Evolutionary conservation across 768 basidiomycete species (phyloP).

Genomic region (Rhizopogon salebrosus): DNA sequence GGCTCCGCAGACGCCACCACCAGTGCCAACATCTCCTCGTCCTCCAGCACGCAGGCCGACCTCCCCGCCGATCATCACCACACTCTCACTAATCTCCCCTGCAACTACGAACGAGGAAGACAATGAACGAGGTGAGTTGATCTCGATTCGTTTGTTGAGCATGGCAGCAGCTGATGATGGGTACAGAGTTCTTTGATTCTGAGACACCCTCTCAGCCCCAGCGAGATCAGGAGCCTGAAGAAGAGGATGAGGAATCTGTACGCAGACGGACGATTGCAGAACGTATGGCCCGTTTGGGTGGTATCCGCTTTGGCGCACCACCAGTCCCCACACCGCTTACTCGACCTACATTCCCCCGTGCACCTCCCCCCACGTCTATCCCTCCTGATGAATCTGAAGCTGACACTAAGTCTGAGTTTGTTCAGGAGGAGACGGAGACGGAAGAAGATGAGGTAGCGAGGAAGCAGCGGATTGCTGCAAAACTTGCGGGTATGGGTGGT

Average conservation of each 20-base stretch:
- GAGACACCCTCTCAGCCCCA: not conserved
- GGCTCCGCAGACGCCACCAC: constrained; percentile 14
- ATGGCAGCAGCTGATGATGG: not conserved
- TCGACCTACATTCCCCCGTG: constrained; percentile 32
- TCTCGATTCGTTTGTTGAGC: not conserved
- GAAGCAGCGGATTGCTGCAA: constrained; percentile 47
- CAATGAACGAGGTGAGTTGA: not conserved
- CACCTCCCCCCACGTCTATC: constrained; percentile 32
- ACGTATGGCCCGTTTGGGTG: constrained; percentile 91
- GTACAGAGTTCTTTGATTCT: not conserved
- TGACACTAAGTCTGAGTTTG: constrained; percentile 19
- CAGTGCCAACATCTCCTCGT: constrained; percentile 12
- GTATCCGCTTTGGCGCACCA: constrained; percentile 75
- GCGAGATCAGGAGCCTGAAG: constrained; percentile 5
- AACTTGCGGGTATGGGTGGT: constrained; percentile 51
- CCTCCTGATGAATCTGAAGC: constrained; percentile 19
- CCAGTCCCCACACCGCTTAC: constrained; percentile 34
- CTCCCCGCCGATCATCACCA: constrained; percentile 22
- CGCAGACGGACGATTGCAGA: constrained; percentile 78
- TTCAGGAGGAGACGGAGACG: constrained; percentile 28
- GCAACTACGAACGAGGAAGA: not conserved
- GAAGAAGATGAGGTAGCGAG: constrained; percentile 63
- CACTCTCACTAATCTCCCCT: constrained; percentile 4
- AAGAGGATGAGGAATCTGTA: constrained; percentile 40
- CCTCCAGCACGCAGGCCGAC: constrained; percentile 9